Base-by-base conservation (phyloP, 2,329 filamentous ascomycete species). In the Trichophyton simii region DNA sequence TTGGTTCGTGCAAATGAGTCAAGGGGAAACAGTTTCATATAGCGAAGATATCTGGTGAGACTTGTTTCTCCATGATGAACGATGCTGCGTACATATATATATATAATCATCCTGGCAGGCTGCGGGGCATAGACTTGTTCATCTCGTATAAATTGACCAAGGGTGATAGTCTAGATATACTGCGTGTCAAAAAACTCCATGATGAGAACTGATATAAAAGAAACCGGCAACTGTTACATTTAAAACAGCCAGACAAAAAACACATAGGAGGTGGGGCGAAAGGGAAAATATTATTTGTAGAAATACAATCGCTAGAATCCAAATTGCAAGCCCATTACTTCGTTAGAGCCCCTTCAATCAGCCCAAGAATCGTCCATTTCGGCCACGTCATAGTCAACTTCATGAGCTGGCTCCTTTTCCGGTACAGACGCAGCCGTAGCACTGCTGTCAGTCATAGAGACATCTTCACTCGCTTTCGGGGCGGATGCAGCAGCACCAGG, bases 371-470 rank as follows among this genome's bases (percentile, higher is more conserved):
- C 77, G 64, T 79, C 77, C 62, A 74, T 73, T 66, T 80, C 78
- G 1, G 78, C 78, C 65, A 80, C 78, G 64, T 80, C 78, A 63
- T 79, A 80, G 68, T 80, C 78, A 63, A 78, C 75, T 55, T 79
- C 75, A 13, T 69, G 67, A 57, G 62, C 63, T n/a, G 64, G 66
- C 28, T 69, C 59, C 38, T 62, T 64, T 38, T 54, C 61, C 22
- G 48, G 58, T 13, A 22, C 6, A 46, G 50, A 13, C 11, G 58
- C 46, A 20, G 18, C 46, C 6, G 44, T 25, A n/a, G 44, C n/a
- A 31, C 25, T 31, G 11, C 55, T 42, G 25, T 61, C 57, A 5
- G 34, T 15, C 71, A 75, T 75, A 11, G 64, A 62, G 7, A 66
- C 70, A 52, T 73, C 70, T 5, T 69, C 67, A 11, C 71, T 68